phyloP scores from a whole-genome alignment of 1,284 basidiomycete species.

The Leccinum fallax region DNA sequence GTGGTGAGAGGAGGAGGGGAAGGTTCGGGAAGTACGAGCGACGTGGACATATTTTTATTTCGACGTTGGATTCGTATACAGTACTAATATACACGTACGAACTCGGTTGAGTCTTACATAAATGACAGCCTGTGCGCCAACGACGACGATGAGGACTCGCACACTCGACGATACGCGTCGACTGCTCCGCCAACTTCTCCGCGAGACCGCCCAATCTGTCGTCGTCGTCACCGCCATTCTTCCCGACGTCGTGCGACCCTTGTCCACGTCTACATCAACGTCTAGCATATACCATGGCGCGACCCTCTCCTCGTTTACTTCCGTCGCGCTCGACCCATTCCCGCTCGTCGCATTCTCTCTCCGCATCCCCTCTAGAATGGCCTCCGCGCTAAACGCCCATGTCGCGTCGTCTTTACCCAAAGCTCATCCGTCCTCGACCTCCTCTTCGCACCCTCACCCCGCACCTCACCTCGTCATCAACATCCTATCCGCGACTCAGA shows the following conservation, averaged over 20 bases:
- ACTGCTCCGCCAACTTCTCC: constrained; percentile 45
- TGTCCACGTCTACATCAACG: background rate
- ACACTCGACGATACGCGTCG: constrained; percentile 16
- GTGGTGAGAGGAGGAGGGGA: too few species aligned
- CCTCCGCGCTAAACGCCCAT: constrained; percentile 53
- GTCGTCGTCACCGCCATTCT: constrained; percentile 58
- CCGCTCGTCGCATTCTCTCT: constrained; percentile 36
- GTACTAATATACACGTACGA: too few species aligned
- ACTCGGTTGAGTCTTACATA: too few species aligned
- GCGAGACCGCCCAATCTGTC: constrained; percentile 64
- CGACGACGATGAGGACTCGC: background rate
- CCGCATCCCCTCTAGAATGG: constrained; percentile 87
- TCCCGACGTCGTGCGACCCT: constrained; percentile 18
- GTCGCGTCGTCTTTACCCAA: constrained; percentile 15
- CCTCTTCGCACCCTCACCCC: background rate
- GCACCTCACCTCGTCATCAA: constrained; percentile 67
- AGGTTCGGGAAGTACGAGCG: too few species aligned
- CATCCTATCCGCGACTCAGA: constrained; percentile 64
- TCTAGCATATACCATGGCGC: constrained; percentile 69
- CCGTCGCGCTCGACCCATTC: constrained; percentile 86
- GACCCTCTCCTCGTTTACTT: constrained; percentile 89
- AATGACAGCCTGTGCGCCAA: too few species aligned
- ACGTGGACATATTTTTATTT: too few species aligned
- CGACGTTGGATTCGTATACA: too few species aligned
- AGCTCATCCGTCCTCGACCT: constrained; percentile 35